Evolutionary conservation across 805 yeast species (phyloP), one percentile per base, ranked within the genome.

Genomic region (Ogataea trehaloabstinens): DNA sequence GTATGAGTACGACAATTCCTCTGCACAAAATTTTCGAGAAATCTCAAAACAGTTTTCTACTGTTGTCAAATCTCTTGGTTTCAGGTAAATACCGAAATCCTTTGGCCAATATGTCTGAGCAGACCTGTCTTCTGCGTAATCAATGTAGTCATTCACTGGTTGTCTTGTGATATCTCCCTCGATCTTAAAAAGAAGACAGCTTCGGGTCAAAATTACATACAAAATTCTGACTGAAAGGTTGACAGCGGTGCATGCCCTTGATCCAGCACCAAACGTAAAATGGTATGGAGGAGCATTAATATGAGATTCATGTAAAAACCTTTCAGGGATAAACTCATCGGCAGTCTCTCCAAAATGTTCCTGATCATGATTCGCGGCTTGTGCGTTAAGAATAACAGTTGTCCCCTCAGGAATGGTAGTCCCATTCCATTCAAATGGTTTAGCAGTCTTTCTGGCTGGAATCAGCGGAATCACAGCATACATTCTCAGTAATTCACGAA

Each of bases 181-280:
- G 4, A 50, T 45, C 4, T 42, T 20, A 32, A 52, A 49, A 8
- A 46, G 40, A 31, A 50, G 31, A 39, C 54, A 48, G 6, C 45
- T 40, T 28, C 53, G 34, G 2, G 46, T 36, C 29, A 50, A 31
- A 20, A 48, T 37, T 4, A 36, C 31, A 24, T 52, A 52, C 3
- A 50, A 28, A 5, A 50, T 46, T 12, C 55, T 28, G 4, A 45
- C 45, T 2, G 55, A 48, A 5, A 52, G 22, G 27, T 52, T 52
- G 27, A 49, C 38, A 7, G 56, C 56, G 6, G 56, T 52, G 28
- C 56, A 52, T 4, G 47, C 56, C 28, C 55, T 44, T 6, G 52
- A 44, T 1, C 55, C 55, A 3, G 53, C 56, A 24, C 55, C 52
- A 35, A 48, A 52, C 3, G 55, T 46, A 31, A 44, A 52, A 33